Evolutionary conservation across 805 yeast genomes (phyloP), one percentile per base, ranked within the genome.

Genomic region (Hanseniaspora thailandica): DNA sequence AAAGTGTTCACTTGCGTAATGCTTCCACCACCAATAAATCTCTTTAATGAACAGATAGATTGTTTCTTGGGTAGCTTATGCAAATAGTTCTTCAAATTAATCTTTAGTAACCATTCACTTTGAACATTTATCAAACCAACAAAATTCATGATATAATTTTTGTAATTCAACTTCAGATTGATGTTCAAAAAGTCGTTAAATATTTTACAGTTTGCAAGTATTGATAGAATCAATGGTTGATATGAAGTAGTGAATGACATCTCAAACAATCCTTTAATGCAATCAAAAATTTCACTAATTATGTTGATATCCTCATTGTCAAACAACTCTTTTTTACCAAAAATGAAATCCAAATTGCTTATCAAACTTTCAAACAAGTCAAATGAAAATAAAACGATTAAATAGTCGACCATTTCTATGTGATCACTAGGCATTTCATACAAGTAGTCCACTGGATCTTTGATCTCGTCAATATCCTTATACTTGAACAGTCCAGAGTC

Each of bases 351-450:
- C 22, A 62, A 51, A 35, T 65, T 60, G 55, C 62, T 49, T 26
- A 67, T 60, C 17, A 78, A 62, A 0, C 69, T 66, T 58, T 82
- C 87, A 20, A 82, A 58, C 2, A 79, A 66, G 60, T 83, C 88
- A 63, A 78, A 70, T 2, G 77, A 66, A 61, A 74, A 76, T 0
- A 75, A 63, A 5, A 81, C 65, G 0, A 72, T 69, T 55, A 80
- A 70, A 28, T 74, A 73, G 53, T 81, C 80, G 2, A 82, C 61
- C 3, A 76, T 62, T 55, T 72, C 73, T 20, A 62, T 63, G 56
- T 74, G 82, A 52, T 73, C 69, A 5, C 73, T 71, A 46, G 69
- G 56, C 25, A 53, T 36, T 23, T 53, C 52, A 43, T 23, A 53
- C 5, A 53, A 19, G 31, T 44, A 43, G 41, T 53, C 55, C 4